phyloP scores from a whole-genome alignment of 345 rosid species.

The Euclidium syriacum region DNA sequence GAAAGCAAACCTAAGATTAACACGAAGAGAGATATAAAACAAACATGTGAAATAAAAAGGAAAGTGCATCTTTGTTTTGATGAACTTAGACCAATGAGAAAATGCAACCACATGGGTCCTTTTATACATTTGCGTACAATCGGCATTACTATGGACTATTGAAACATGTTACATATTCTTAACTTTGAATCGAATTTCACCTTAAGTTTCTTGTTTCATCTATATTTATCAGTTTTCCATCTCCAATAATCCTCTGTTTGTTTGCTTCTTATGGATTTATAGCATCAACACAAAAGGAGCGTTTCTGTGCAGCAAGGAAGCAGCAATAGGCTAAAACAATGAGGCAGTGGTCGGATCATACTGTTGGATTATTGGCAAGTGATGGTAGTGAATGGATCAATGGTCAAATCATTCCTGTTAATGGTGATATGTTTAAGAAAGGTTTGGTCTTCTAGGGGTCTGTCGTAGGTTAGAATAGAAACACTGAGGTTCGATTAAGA shows the following conservation, averaged over 20 bases:
- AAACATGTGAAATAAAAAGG: background rate
- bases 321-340: slow-evolving; percentile 39
- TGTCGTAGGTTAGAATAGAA: no score
- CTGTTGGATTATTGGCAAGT: slow-evolving; percentile 44
- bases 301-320: slow-evolving; percentile 39
- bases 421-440: slow-evolving; percentile 32
- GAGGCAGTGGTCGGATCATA: slow-evolving; percentile 44
- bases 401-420: slow-evolving; percentile 39
- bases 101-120: slow-evolving; percentile 83
- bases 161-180: no score
- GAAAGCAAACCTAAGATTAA: background rate
- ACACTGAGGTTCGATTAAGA: no score
- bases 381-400: slow-evolving; percentile 50
- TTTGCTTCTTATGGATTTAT: slow-evolving; percentile 1
- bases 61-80: background rate
- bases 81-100: slow-evolving; percentile 75
- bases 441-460: background rate
- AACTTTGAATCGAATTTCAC: no score
- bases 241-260: background rate
- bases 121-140: slow-evolving; percentile 51
- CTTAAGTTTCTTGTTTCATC: background rate
- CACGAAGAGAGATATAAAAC: background rate
- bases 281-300: slow-evolving; percentile 41
- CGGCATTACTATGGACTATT: slow-evolving; percentile 93
- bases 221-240: background rate